Percentiles rank a stretch among this genome's conserved stretches.
These are phyloP conservation scores for Clavispora asparagi DNA, from an alignment of 805 yeast species.

Conservation along the genomic window DNA sequence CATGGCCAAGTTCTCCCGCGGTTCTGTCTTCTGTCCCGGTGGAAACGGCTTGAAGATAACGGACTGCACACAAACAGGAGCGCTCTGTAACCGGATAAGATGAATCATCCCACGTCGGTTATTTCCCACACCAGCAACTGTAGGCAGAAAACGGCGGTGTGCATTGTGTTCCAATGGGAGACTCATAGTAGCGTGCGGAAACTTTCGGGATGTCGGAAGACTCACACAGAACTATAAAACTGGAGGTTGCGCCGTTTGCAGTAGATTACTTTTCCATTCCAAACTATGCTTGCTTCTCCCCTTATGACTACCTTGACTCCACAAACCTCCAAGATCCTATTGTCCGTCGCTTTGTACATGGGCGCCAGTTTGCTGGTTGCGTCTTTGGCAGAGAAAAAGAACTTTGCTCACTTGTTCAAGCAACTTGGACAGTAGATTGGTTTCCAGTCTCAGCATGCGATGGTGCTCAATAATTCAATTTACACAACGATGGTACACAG, in stretches of 20 bases:
- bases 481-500: too few species aligned
- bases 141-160: neutral
- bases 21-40: neutral
- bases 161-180: neutral
- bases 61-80: neutral
- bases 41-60: neutral
- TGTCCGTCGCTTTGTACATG: slow-evolving; percentile 19
- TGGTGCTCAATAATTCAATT: neutral
- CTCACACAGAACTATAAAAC: neutral
- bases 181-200: slow-evolving; percentile 1
- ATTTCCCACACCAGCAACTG: neutral
- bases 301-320: slow-evolving; percentile 7
- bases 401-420: slow-evolving; percentile 25
- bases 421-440: slow-evolving; percentile 19
- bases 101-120: neutral
- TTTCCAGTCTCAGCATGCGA: neutral
- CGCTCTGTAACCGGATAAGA: neutral
- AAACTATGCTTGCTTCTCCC: neutral
- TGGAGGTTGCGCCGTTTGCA: neutral
- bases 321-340: slow-evolving; percentile 14
- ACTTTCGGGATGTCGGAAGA: neutral
- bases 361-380: slow-evolving; percentile 26
- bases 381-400: slow-evolving; percentile 24
- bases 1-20: neutral
- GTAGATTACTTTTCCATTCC: neutral